phyloP scores from a whole-genome alignment of 495 filamentous ascomycete species.

The Xylaria acuta region DNA sequence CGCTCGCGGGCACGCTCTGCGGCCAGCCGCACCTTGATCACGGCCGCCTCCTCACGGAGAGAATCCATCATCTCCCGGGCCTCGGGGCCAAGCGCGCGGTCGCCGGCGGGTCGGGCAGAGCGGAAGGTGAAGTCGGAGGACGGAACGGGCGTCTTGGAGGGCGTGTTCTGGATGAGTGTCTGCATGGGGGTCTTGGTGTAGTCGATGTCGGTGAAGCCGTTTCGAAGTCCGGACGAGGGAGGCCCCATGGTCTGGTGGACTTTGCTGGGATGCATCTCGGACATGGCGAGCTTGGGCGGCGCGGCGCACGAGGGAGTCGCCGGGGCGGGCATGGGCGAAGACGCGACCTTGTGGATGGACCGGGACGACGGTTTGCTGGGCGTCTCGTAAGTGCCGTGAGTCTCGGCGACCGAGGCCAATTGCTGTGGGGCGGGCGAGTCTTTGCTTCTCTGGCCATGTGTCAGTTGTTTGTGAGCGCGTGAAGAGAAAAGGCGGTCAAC shows the following conservation, averaged over 20 bases:
- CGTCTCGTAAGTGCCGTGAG: slow-evolving; percentile 41
- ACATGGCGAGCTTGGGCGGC: slow-evolving; percentile 61
- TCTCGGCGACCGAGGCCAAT: slow-evolving; percentile 52
- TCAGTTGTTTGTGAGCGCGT: background rate
- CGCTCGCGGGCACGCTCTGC: slow-evolving; percentile 59
- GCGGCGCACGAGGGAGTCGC: slow-evolving; percentile 51
- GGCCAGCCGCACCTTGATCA: slow-evolving; percentile 69
- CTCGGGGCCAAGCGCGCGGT: slow-evolving; percentile 68
- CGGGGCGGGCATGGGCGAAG: slow-evolving; percentile 52
- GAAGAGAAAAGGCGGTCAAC: slow-evolving; percentile 3
- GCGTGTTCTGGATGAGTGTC: slow-evolving; percentile 49
- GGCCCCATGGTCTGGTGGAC: slow-evolving; percentile 72
- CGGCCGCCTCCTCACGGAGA: slow-evolving; percentile 70
- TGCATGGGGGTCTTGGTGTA: slow-evolving; percentile 43
- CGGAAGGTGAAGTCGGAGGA: slow-evolving; percentile 79
- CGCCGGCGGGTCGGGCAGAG: slow-evolving; percentile 60
- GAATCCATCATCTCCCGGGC: slow-evolving; percentile 81
- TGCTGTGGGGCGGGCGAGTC: slow-evolving; percentile 41
- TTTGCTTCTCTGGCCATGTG: slow-evolving; percentile 21
- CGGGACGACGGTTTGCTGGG: slow-evolving; percentile 5
- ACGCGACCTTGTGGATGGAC: slow-evolving; percentile 26
- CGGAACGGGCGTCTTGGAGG: slow-evolving; percentile 53
- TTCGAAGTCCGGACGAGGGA: slow-evolving; percentile 67
- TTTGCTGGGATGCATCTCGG: slow-evolving; percentile 83
- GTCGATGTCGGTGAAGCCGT: slow-evolving; percentile 71